Evolutionary conservation across 352 stramenopile species (phyloP).

Genomic region (Globisporangium recalcitrans): DNA sequence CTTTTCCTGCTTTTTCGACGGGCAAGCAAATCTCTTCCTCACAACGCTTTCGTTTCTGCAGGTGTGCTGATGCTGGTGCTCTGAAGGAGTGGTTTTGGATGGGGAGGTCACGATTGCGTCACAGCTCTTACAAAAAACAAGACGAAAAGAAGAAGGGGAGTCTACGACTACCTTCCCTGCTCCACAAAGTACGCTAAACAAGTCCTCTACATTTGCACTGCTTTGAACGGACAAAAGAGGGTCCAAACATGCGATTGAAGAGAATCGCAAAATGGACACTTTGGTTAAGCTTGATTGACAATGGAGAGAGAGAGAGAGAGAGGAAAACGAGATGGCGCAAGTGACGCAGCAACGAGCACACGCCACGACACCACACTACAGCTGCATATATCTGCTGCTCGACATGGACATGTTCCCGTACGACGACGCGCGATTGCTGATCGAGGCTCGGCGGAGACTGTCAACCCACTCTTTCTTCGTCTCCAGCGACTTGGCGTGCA

Average conservation of each 20-base stretch:
- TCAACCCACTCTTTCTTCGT: conserved; percentile 79
- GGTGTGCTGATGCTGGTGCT: conserved; percentile 11
- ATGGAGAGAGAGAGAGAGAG: neutral
- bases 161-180: neutral
- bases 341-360: neutral
- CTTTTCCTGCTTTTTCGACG: conserved; percentile 4
- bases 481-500: conserved; percentile 77
- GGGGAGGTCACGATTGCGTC: conserved; percentile 16
- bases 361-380: conserved; percentile 14
- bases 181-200: conserved; percentile 10
- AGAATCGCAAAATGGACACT: conserved; percentile 2
- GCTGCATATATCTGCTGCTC: conserved; percentile 31
- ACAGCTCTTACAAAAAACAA: conserved; percentile 15
- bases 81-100: conserved; percentile 17
- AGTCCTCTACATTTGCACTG: neutral
- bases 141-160: conserved; percentile 4
- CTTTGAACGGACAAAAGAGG: neutral
- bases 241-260: neutral
- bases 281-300: neutral
- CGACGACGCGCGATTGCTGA: conserved; percentile 19
- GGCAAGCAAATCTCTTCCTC: conserved; percentile 11
- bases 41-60: conserved; percentile 10
- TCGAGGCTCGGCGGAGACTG: conserved; percentile 54
- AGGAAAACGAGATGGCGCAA: neutral
- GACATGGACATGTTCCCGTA: conserved; percentile 15